Evolutionary conservation across 306 rosid species (phyloP).

Genomic region (Adenanthera pavonina): DNA sequence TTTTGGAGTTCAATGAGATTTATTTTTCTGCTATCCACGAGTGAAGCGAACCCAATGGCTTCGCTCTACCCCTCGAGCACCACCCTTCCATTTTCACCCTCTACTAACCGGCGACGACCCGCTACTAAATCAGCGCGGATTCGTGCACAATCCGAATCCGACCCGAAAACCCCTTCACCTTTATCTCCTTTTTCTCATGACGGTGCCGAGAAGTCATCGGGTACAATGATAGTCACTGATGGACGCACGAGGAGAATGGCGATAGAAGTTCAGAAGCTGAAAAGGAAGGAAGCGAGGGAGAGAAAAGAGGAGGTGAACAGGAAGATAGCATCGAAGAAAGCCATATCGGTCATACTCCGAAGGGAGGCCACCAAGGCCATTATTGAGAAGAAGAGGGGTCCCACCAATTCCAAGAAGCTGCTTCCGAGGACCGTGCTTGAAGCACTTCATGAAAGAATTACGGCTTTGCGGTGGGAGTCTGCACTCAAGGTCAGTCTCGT

Average conservation of each 20-base stretch:
- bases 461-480: slow-evolving; percentile 88
- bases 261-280: slow-evolving; percentile 53
- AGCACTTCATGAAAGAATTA: slow-evolving; percentile 81
- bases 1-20: no score
- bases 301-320: slow-evolving; percentile 72
- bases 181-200: slow-evolving; percentile 22
- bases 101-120: slow-evolving; percentile 34
- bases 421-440: slow-evolving; percentile 87
- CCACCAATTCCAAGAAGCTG: slow-evolving; percentile 75
- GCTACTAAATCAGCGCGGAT: background rate
- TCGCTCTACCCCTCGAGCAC: slow-evolving; percentile 47
- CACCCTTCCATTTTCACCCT: slow-evolving; percentile 40
- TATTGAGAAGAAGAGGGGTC: slow-evolving; percentile 80
- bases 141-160: background rate
- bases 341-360: slow-evolving; percentile 76
- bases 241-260: slow-evolving; percentile 43
- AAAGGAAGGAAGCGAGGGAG: slow-evolving; percentile 60
- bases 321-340: slow-evolving; percentile 85
- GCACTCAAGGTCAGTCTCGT: slow-evolving; percentile 74
- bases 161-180: background rate
- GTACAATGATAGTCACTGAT: slow-evolving; percentile 31
- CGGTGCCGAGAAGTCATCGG: slow-evolving; percentile 21
- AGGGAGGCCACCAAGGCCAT: slow-evolving; percentile 88
- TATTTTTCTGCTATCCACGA: no score
- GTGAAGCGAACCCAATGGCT: slow-evolving; percentile 52